A percentile compares a stretch with the other conserved stretches of the same genome.
These are phyloP conservation scores for Arctium lappa DNA, from an alignment of 129 eudicot species.

Conservation along the genomic window DNA sequence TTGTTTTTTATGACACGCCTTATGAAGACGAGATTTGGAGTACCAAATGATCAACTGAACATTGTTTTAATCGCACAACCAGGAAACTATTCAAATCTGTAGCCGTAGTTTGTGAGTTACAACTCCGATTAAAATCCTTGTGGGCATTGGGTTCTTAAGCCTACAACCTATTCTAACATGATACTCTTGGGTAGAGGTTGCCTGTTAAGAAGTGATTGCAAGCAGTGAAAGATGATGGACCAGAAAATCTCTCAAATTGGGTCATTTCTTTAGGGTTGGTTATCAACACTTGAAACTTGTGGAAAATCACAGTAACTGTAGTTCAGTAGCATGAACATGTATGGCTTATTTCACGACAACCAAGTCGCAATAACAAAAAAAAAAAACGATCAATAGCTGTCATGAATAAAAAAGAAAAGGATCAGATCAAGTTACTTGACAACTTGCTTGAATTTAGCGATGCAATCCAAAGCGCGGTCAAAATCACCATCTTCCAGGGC, in stretches of 20 bases:
- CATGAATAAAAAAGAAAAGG: not conserved
- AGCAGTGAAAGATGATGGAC: not conserved
- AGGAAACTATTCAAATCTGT: too few species aligned
- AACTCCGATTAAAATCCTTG: too few species aligned
- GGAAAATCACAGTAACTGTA: not conserved
- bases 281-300: not conserved
- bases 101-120: too few species aligned
- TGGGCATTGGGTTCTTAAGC: too few species aligned
- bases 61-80: too few species aligned
- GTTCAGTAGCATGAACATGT: conserved; percentile 7
- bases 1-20: not conserved
- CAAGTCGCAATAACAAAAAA: conserved; percentile 22
- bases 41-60: not conserved
- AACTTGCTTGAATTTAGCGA: conserved; percentile 53
- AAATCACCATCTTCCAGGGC: conserved; percentile 75
- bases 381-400: not conserved
- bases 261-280: not conserved
- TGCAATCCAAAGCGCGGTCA: conserved; percentile 67
- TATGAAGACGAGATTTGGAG: not conserved
- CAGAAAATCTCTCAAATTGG: not conserved
- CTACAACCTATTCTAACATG: too few species aligned
- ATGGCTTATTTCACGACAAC: conserved; percentile 35
- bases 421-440: conserved; percentile 24
- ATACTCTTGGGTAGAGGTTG: not conserved
- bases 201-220: not conserved